Evolutionary conservation across 495 filamentous ascomycete species (phyloP), one percentile per base, ranked within the genome.

Genomic region (Parachaetomium inaequale): DNA sequence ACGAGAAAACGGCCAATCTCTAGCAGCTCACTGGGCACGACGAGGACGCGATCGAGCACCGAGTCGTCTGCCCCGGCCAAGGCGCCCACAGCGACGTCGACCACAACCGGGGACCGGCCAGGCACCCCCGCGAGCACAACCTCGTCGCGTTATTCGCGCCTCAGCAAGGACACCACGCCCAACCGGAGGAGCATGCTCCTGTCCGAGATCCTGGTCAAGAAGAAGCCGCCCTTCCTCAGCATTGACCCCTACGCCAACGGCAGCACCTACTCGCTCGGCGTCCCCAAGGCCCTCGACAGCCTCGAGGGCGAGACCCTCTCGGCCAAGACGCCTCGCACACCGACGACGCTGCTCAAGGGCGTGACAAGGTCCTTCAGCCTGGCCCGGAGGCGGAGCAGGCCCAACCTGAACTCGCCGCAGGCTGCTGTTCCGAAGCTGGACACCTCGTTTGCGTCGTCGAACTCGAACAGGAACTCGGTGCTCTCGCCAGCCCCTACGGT

Each of bases 191-290:
- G 70, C 64, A 67, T 71, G 29, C 61, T 72, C 36, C 68, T 76
- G 0, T 67, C 70, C 5, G 71, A 71, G n/a, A 61, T 76, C 21
- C 59, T 79, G 10, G 40, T 68, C 53, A 76, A 66, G 61, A 75
- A 74, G 53, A 71, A 58, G 45, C 76, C 74, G 7, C 65, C 74
- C 0, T 81, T 82, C 63, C 71, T 82, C 34, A 77, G 59, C 68
- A 74, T 80, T 53, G 79, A 82, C 60, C 79, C 79, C 17, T 82
- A 73, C 55, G 76, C 75, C 11, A 70, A 73, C 32, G 68, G 71
- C 23, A 74, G 67, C 66, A 68, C 66, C 25, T 76, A 76, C 65
- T 70, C 68, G 36, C 69, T 77, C 14, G 71, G 74, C 38, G 34
- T 65, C 15, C 66, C 71, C 42, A 69, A 63, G 57, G 61, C 59